phyloP scores from a whole-genome alignment of 2,329 filamentous ascomycete genomes.

The Volutella citrinella region DNA sequence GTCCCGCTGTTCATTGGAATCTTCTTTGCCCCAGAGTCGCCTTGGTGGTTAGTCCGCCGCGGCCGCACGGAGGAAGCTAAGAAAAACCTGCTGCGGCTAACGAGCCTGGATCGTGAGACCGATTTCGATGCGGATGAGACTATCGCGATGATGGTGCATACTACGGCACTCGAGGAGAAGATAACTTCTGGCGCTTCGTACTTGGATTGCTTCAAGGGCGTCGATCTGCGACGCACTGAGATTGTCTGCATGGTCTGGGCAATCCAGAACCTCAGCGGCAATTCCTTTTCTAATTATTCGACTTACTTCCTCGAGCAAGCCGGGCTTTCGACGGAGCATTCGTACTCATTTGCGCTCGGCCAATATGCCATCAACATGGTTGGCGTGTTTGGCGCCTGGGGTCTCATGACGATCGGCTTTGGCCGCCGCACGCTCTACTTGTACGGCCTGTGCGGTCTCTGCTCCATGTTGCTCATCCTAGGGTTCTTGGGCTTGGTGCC shows the following conservation, averaged over 20 bases:
- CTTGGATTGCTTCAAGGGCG: slow-evolving; percentile 79
- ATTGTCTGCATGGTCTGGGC: slow-evolving; percentile 64
- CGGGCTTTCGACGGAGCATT: slow-evolving; percentile 47
- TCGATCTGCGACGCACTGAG: slow-evolving; percentile 73
- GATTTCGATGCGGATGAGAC: slow-evolving; percentile 81
- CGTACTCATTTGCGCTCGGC: slow-evolving; percentile 61
- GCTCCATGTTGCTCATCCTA: slow-evolving; percentile 74
- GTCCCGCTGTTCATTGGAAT: slow-evolving; percentile 64
- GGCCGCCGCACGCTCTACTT: slow-evolving; percentile 76
- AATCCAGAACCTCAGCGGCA: slow-evolving; percentile 62
- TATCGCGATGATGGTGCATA: slow-evolving; percentile 89
- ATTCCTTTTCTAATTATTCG: slow-evolving; percentile 64
- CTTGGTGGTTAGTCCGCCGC: slow-evolving; percentile 73
- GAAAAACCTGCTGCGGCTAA: slow-evolving; percentile 61
- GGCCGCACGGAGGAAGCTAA: slow-evolving; percentile 65
- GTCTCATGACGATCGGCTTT: slow-evolving; percentile 70
- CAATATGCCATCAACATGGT: slow-evolving; percentile 72
- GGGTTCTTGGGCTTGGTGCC: slow-evolving; percentile 79
- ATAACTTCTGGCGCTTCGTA: slow-evolving; percentile 74
- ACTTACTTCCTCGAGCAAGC: slow-evolving; percentile 62
- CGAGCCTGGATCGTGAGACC: slow-evolving; percentile 59
- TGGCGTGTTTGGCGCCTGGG: slow-evolving; percentile 79
- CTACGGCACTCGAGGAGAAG: slow-evolving; percentile 73
- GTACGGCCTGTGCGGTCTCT: slow-evolving; percentile 71
- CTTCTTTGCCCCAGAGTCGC: slow-evolving; percentile 66